Evolutionary conservation across 2,329 filamentous ascomycete species (phyloP), one percentile per base, ranked within the genome.

Genomic region (Diaporthe caulivora): DNA sequence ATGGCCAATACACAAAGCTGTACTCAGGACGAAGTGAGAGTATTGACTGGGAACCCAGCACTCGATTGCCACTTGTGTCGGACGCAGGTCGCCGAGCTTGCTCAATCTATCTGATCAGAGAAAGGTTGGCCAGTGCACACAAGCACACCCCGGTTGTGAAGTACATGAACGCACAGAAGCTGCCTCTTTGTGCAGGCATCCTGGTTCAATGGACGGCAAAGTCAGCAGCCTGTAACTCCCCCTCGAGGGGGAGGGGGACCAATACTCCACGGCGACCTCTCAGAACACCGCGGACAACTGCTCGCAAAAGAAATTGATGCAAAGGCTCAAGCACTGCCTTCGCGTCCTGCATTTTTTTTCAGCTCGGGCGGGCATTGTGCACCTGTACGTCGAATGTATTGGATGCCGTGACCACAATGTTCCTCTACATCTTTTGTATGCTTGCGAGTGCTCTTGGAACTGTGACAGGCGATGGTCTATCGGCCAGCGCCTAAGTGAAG

Each of bases 121-220:
- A 49, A 65, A 51, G 64, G 55, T 42, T 67, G 49, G 44, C 31
- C 53, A 21, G 29, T 60, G 29, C 58, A 51, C 69, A 49, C 60
- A 72, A 49, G 54, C 58, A 58, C 55, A 74, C 55, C 70, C 73
- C 60, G 31, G 62, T 40, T 67, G 62, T 31, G 47, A 47, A 51
- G 73, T 70, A 70, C 57, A 26, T 74, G 70, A 70, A 72, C 51
- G 47, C 65, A 72, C 57, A 37, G 44, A 53, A 72, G 60, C 29
- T 62, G 58, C 62, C 51, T 31, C 37, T 58, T 55, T 72, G n/a
- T n/a, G 70, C 72, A 74, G 34, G 54, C 70, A 74, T 55, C 62
- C 70, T 65, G 60, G 72, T 51, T 24, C 47, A 55, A 37, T 42
- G 6, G 44, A 57, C 55, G 40, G 60, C 37, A 49, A 34, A 64